A percentile compares a stretch with the other conserved stretches of the same genome.
These are phyloP conservation scores for Arachis monticola DNA, from an alignment of 331 rosid species.

Conservation along the genomic window DNA sequence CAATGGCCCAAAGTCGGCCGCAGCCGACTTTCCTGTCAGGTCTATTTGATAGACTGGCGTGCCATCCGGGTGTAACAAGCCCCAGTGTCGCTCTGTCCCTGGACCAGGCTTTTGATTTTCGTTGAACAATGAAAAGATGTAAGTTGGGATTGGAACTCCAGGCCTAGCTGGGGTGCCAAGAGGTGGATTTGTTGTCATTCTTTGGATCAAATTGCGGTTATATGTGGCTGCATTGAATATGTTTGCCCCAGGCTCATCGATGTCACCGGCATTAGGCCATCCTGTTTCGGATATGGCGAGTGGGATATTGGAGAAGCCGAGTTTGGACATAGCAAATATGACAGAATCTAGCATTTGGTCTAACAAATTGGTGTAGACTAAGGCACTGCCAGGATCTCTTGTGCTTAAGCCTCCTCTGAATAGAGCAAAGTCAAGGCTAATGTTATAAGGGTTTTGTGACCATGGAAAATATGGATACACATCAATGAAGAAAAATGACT, in stretches of 20 bases:
- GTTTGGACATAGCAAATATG: constrained; percentile 71
- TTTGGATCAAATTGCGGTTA: constrained; percentile 61
- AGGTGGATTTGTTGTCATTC: constrained; percentile 55
- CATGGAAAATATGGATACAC: constrained; percentile 81
- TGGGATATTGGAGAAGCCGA: constrained; percentile 62
- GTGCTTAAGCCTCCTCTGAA: constrained; percentile 38
- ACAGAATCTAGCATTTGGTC: constrained; percentile 89
- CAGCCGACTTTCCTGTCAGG: constrained; percentile 47
- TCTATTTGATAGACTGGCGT: constrained; percentile 65
- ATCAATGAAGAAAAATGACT: constrained; percentile 73
- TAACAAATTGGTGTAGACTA: constrained; percentile 68
- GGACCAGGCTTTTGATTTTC: constrained; percentile 72
- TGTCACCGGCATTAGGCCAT: constrained; percentile 72
- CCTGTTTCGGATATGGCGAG: constrained; percentile 74
- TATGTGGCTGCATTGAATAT: constrained; percentile 65
- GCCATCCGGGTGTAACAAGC: constrained; percentile 61
- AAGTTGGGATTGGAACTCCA: constrained; percentile 59
- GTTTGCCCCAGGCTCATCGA: constrained; percentile 60
- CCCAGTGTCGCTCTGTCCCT: constrained; percentile 84
- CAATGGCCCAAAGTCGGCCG: constrained; percentile 36
- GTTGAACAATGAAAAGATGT: constrained; percentile 69
- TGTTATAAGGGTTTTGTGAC: constrained; percentile 53
- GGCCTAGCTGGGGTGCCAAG: constrained; percentile 78
- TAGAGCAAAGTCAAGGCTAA: constrained; percentile 70
- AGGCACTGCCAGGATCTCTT: constrained; percentile 53